Conservation (phyloP, 2,329 filamentous ascomycete species). For the Daldinia sp. region DNA sequence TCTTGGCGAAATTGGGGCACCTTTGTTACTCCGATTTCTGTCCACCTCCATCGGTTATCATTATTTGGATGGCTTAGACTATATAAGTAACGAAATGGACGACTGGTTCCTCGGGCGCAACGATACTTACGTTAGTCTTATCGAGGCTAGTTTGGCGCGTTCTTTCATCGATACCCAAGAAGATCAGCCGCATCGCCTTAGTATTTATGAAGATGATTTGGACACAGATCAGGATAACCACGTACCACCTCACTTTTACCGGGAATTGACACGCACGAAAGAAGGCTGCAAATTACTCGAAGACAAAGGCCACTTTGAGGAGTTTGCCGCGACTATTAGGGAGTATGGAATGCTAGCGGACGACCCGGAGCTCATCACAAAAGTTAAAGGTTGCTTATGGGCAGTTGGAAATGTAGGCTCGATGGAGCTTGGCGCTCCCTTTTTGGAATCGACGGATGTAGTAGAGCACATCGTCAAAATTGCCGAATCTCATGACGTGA, state of each 20-base stretch:
- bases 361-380: slow-evolving; percentile 84
- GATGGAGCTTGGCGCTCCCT: slow-evolving; percentile 95
- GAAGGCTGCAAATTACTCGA: slow-evolving; percentile 91
- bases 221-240: slow-evolving; percentile 65
- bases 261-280: slow-evolving; percentile 88
- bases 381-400: slow-evolving; percentile 97
- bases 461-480: slow-evolving; percentile 88
- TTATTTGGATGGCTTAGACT: slow-evolving; percentile 95
- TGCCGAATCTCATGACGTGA: slow-evolving; percentile 84
- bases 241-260: slow-evolving; percentile 97
- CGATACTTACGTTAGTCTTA: slow-evolving; percentile 91
- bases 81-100: slow-evolving; percentile 99
- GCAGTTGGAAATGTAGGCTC: slow-evolving; percentile 97
- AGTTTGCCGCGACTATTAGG: slow-evolving; percentile 88
- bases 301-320: slow-evolving; percentile 95
- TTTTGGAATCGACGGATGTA: slow-evolving; percentile 88
- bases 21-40: slow-evolving; percentile 87
- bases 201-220: slow-evolving; percentile 64
- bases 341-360: slow-evolving; percentile 87
- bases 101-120: slow-evolving; percentile 99
- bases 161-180: slow-evolving; percentile 76
- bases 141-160: slow-evolving; percentile 93
- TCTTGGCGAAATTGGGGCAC: slow-evolving; percentile 94
- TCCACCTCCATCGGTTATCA: slow-evolving; percentile 98
- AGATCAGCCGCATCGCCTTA: slow-evolving; percentile 64